Conservation (phyloP, 1,284 basidiomycete genomes). For the Somion occarium region DNA sequence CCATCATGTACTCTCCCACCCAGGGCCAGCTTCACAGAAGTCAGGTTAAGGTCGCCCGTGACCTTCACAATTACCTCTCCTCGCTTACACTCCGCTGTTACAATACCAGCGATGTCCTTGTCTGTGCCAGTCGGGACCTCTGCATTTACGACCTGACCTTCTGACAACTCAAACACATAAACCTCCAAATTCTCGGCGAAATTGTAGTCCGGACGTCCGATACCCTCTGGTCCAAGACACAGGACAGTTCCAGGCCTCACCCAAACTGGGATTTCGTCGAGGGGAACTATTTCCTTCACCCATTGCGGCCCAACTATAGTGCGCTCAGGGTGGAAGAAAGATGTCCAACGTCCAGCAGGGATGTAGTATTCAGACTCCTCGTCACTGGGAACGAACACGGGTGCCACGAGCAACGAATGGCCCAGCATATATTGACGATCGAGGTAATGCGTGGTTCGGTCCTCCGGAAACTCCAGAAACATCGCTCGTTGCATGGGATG, state of each 20-base stretch:
- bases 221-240: constrained; percentile 48
- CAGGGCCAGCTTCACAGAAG: background rate
- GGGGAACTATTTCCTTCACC: constrained; percentile 51
- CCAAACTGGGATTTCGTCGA: constrained; percentile 64
- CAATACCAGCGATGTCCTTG: constrained; percentile 30
- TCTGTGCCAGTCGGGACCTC: constrained; percentile 42
- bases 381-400: constrained; percentile 56
- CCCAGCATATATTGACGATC: constrained; percentile 72
- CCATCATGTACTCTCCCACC: constrained; percentile 1
- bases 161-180: constrained; percentile 46
- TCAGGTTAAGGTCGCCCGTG: background rate
- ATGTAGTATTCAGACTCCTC: constrained; percentile 66
- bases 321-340: constrained; percentile 49
- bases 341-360: constrained; percentile 67
- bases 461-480: constrained; percentile 69
- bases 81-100: constrained; percentile 31
- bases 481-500: constrained; percentile 68
- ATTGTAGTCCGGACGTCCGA: constrained; percentile 64
- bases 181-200: constrained; percentile 48
- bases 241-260: constrained; percentile 55
- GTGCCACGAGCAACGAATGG: constrained; percentile 67
- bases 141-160: constrained; percentile 37
- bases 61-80: constrained; percentile 1
- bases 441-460: constrained; percentile 59
- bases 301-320: constrained; percentile 46